A percentile compares a stretch with the other conserved stretches of the same genome.
Evolutionary conservation across 352 stramenopile genomes (phyloP).

Genomic region (Phytophthora cactorum): DNA sequence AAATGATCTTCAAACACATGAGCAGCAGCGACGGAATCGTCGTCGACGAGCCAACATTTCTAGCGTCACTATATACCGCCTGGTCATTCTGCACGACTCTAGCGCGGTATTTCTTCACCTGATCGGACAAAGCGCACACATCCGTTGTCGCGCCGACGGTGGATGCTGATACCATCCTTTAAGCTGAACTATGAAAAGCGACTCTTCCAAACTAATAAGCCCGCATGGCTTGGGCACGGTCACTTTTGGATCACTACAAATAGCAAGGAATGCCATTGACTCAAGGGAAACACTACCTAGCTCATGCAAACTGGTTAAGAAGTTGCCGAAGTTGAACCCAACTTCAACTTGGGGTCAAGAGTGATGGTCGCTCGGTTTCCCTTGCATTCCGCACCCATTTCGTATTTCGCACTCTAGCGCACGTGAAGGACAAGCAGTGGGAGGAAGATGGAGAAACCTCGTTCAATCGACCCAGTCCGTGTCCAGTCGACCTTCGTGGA

Average conservation of each 20-base stretch:
- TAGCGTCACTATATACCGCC: constrained; percentile 29
- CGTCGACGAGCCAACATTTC: constrained; percentile 7
- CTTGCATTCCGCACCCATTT: constrained; percentile 32
- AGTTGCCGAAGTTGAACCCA: constrained; percentile 12
- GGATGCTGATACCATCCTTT: constrained; percentile 57
- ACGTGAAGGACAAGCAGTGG: not conserved
- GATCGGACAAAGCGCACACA: constrained; percentile 76
- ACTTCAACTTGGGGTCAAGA: constrained; percentile 35
- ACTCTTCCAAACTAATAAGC: constrained; percentile 23
- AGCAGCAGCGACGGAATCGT: constrained; percentile 65
- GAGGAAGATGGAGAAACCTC: constrained; percentile 23
- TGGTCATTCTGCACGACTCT: constrained; percentile 52
- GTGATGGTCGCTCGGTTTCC: constrained; percentile 43
- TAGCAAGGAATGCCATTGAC: constrained; percentile 3
- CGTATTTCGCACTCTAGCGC: constrained; percentile 27
- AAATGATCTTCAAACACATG: constrained; percentile 83
- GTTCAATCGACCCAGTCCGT: not conserved
- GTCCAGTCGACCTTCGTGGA: constrained; percentile 12
- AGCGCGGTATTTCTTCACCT: constrained; percentile 85
- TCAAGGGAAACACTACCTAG: not conserved
- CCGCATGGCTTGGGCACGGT: not conserved
- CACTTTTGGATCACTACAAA: constrained; percentile 12
- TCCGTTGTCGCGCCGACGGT: constrained; percentile 71
- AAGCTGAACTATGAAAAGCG: not conserved
- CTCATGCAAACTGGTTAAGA: not conserved